phyloP scores from a whole-genome alignment of 108 stramenopile genomes.

The Licmophora abbreviata region DNA sequence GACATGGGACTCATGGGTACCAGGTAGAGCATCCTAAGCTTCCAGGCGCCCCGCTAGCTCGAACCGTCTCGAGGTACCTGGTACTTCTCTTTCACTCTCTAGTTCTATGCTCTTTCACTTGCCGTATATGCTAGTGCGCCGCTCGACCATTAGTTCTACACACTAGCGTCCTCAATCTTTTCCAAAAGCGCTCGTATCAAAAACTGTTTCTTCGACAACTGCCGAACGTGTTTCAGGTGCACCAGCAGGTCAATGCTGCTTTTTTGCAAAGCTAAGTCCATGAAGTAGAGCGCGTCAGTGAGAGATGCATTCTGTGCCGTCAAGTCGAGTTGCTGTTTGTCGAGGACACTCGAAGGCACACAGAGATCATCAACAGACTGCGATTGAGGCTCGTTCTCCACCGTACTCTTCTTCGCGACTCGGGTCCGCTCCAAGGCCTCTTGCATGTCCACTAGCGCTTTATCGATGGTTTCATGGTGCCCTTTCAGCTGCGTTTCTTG shows the following conservation, averaged over 20 bases:
- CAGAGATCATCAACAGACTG: slow-evolving; percentile 31
- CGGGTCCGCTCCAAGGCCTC: slow-evolving; percentile 2
- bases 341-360: slow-evolving; percentile 36
- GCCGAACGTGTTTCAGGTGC: slow-evolving; percentile 70
- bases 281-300: slow-evolving; percentile 76
- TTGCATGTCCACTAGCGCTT: slow-evolving; percentile 34
- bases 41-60: too few species aligned
- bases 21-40: too few species aligned
- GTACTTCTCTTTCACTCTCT: too few species aligned
- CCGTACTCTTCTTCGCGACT: too few species aligned
- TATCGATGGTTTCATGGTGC: slow-evolving; percentile 33
- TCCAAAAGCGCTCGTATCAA: slow-evolving; percentile 57
- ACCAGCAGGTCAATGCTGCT: slow-evolving; percentile 53
- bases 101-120: too few species aligned
- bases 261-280: slow-evolving; percentile 63
- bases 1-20: too few species aligned
- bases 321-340: slow-evolving; percentile 67
- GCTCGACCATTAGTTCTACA: too few species aligned
- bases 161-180: too few species aligned
- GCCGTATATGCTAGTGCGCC: too few species aligned
- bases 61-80: too few species aligned
- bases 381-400: slow-evolving; percentile 12
- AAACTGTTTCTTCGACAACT: slow-evolving; percentile 75
- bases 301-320: slow-evolving; percentile 64
- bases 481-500: slow-evolving; percentile 25